A percentile compares a stretch with the other conserved stretches of the same genome.
Conservation (phyloP, 208 protist species). For the Porcisia deanei region DNA sequence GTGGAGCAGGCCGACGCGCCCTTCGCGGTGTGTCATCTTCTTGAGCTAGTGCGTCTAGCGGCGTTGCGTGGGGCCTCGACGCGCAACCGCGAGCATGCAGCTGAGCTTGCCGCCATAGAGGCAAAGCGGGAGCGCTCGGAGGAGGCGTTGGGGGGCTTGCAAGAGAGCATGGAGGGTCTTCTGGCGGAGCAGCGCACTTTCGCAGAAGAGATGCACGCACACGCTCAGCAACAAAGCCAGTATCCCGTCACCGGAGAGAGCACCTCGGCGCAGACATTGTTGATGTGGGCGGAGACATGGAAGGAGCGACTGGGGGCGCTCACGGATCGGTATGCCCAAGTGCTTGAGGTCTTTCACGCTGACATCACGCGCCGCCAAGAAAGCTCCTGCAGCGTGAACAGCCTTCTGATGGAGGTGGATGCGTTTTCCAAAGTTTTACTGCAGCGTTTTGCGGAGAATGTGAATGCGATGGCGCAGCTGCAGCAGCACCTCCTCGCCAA, state of each 20-base stretch:
- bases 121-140: conserved; percentile 12
- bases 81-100: conserved; percentile 2
- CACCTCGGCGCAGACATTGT: not conserved
- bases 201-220: conserved; percentile 19
- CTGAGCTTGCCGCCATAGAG: conserved; percentile 12
- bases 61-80: conserved; percentile 9
- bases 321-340: conserved; percentile 31
- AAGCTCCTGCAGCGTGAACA: conserved; percentile 35
- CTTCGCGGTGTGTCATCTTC: conserved; percentile 7
- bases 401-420: conserved; percentile 42
- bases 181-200: conserved; percentile 28
- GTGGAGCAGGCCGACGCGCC: not conserved
- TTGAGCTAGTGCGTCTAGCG: conserved; percentile 32
- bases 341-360: conserved; percentile 34
- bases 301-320: conserved; percentile 25
- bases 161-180: conserved; percentile 27
- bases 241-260: not conserved
- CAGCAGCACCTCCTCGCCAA: not conserved
- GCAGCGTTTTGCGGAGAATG: conserved; percentile 32
- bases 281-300: not conserved
- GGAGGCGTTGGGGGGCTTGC: conserved; percentile 21
- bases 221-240: not conserved
- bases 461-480: conserved; percentile 15
- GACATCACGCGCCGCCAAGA: conserved; percentile 30
- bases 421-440: conserved; percentile 38